Conservation (phyloP, 2,329 filamentous ascomycete species). For the Epichloe hybrida region DNA sequence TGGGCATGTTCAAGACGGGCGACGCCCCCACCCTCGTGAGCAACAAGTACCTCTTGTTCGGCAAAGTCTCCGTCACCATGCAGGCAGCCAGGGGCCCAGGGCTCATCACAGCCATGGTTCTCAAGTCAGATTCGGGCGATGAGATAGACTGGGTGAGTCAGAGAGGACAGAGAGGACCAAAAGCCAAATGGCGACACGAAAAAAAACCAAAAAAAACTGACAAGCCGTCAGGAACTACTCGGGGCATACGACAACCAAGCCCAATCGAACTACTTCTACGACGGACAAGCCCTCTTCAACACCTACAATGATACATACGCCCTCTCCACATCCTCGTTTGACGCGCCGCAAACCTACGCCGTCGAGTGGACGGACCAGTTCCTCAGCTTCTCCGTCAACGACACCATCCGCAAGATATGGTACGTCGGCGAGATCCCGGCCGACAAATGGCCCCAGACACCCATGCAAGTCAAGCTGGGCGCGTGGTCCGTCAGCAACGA, state of each 20-base stretch:
- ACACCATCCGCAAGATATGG: slow-evolving; percentile 18
- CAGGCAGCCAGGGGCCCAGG: slow-evolving; percentile 59
- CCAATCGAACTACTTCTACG: slow-evolving; percentile 70
- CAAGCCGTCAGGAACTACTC: slow-evolving; percentile 13
- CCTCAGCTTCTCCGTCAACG: slow-evolving; percentile 48
- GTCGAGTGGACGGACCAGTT: slow-evolving; percentile 51
- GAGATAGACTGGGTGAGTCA: slow-evolving; percentile 42
- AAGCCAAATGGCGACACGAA: not conserved
- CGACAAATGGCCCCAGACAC: slow-evolving; percentile 51
- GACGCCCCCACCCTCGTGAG: slow-evolving; percentile 50
- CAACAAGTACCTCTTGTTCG: slow-evolving; percentile 77
- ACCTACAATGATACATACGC: slow-evolving; percentile 35
- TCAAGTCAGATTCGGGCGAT: slow-evolving; percentile 66
- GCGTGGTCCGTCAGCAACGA: slow-evolving; percentile 39
- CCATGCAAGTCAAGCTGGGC: slow-evolving; percentile 52
- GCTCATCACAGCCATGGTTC: slow-evolving; percentile 62
- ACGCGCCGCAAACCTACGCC: slow-evolving; percentile 47
- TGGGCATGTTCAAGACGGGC: slow-evolving; percentile 43
- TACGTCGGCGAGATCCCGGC: slow-evolving; percentile 32
- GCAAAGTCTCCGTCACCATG: slow-evolving; percentile 54
- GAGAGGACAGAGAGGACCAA: too few relatives aligned
- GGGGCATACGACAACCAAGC: slow-evolving; percentile 36
- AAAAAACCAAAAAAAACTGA: not conserved
- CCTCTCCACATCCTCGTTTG: slow-evolving; percentile 25
- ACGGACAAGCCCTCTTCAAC: slow-evolving; percentile 43